A percentile compares a stretch with the other conserved stretches of the same genome.
Conservation (phyloP, 192 early-diverging fungal species). For the Backusella psychrophila region DNA sequence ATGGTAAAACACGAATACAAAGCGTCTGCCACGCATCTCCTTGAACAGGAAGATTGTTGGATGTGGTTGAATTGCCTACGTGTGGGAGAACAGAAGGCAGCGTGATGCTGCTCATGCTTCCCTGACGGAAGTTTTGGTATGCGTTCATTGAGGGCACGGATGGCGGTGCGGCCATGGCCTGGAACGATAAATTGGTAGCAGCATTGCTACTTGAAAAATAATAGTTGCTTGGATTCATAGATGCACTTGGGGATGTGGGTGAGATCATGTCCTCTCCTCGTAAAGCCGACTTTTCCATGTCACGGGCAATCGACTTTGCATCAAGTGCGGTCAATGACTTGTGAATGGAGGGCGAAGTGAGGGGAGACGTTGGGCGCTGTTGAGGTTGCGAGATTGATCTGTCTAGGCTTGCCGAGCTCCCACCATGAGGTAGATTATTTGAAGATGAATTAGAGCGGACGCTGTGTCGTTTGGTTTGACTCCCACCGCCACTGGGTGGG, state of each 20-base stretch:
- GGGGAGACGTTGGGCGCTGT: conserved; percentile 32
- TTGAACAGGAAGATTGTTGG: conserved; percentile 1
- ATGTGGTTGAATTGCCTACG: background rate
- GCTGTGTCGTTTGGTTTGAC: conserved; percentile 35
- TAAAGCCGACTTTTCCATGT: conserved; percentile 35
- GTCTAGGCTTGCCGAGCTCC: conserved; percentile 16
- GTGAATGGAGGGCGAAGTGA: conserved; percentile 34
- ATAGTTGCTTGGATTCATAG: conserved; percentile 9
- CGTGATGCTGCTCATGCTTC: conserved; percentile 25
- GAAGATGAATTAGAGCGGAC: conserved; percentile 19
- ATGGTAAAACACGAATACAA: conserved; percentile 70
- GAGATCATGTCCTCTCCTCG: conserved; percentile 14
- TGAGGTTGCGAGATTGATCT: conserved; percentile 12
- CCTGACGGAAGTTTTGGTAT: conserved; percentile 24
- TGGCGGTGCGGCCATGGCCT: conserved; percentile 8
- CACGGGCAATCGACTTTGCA: conserved; percentile 38
- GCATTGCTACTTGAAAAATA: background rate
- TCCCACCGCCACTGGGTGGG: conserved; percentile 32
- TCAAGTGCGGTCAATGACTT: conserved; percentile 51
- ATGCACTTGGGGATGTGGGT: conserved; percentile 10
- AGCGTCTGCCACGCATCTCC: conserved; percentile 75
- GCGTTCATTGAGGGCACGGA: conserved; percentile 8
- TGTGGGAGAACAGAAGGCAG: conserved; percentile 12
- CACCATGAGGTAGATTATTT: conserved; percentile 10
- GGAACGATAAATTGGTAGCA: background rate